A percentile compares a stretch with the other conserved stretches of the same genome.
phyloP scores from a whole-genome alignment of 352 stramenopile species.

The Saprolegnia parasitica region DNA sequence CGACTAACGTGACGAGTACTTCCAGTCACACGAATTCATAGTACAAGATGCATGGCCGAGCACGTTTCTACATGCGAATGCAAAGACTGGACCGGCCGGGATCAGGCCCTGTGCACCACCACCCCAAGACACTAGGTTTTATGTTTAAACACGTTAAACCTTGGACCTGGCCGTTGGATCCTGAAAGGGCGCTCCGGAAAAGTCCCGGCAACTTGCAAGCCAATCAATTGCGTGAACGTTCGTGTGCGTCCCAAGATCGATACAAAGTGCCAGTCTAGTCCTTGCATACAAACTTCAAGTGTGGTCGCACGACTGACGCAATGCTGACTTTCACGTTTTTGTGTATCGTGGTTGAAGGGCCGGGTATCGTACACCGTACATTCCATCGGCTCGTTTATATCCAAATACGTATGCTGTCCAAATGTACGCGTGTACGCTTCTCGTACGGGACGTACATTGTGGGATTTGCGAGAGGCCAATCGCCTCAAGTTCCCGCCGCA shows the following conservation, averaged over 20 bases:
- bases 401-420: too few species aligned
- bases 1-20: too few species aligned
- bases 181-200: too few species aligned
- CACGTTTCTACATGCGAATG: too few species aligned
- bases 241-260: slow-evolving; percentile 2
- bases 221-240: slow-evolving; percentile 18
- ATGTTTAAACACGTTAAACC: too few species aligned
- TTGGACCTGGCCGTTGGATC: too few species aligned
- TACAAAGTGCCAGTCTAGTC: neutral
- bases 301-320: neutral
- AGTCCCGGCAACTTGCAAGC: neutral
- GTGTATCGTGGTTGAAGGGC: slow-evolving; percentile 20
- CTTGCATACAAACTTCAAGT: slow-evolving; percentile 14
- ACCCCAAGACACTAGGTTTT: too few species aligned
- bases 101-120: too few species aligned
- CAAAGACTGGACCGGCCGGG: too few species aligned
- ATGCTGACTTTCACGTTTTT: neutral
- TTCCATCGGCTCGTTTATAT: neutral
- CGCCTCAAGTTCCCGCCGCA: neutral
- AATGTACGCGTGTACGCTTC: neutral
- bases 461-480: slow-evolving; percentile 15
- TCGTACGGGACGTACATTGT: slow-evolving; percentile 1
- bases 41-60: too few species aligned
- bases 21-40: too few species aligned
- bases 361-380: neutral